These are phyloP conservation scores for Protomyces inundatus DNA, from an alignment of 1,139 yeast genomes.

Conservation along the genomic window DNA sequence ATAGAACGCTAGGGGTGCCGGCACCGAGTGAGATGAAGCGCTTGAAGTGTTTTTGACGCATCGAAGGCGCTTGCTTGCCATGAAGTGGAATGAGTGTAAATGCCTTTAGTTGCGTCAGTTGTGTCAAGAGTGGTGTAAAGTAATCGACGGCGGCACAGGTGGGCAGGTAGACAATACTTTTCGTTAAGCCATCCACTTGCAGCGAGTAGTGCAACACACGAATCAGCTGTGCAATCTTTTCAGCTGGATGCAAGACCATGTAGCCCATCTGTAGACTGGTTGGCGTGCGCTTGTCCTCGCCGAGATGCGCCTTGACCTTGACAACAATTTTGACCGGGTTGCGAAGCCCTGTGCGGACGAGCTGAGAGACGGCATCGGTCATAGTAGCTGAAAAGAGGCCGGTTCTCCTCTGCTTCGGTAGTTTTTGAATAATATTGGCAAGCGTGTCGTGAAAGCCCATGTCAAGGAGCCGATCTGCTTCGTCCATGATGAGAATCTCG, in stretches of 20 bases:
- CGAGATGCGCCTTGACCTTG: constrained; percentile 36
- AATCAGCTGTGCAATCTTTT: constrained; percentile 56
- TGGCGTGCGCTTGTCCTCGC: constrained; percentile 44
- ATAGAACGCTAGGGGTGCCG: constrained; percentile 51
- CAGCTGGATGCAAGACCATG: constrained; percentile 54
- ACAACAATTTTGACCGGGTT: constrained; percentile 85
- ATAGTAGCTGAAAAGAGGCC: constrained; percentile 92
- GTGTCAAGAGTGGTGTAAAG: constrained; percentile 56
- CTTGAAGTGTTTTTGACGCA: constrained; percentile 66
- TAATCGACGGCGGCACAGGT: constrained; percentile 78
- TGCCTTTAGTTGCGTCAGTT: constrained; percentile 31
- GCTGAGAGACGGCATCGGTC: constrained; percentile 56
- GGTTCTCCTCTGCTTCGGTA: constrained; percentile 88
- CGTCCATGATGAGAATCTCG: constrained; percentile 78
- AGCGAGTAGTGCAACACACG: constrained; percentile 43
- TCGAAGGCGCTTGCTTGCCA: constrained; percentile 72
- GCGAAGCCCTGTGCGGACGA: constrained; percentile 57
- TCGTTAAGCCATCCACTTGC: constrained; percentile 54
- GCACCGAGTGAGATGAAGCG: constrained; percentile 48
- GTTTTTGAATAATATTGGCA: constrained; percentile 54
- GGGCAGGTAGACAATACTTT: constrained; percentile 84
- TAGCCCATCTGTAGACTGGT: constrained; percentile 60
- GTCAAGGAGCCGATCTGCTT: constrained; percentile 85
- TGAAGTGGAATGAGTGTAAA: constrained; percentile 61
- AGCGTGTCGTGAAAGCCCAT: constrained; percentile 68